Percentiles rank a stretch among this genome's conserved stretches.
Conservation (phyloP, 1,284 basidiomycete species). For the Hortiboletus rubellus region DNA sequence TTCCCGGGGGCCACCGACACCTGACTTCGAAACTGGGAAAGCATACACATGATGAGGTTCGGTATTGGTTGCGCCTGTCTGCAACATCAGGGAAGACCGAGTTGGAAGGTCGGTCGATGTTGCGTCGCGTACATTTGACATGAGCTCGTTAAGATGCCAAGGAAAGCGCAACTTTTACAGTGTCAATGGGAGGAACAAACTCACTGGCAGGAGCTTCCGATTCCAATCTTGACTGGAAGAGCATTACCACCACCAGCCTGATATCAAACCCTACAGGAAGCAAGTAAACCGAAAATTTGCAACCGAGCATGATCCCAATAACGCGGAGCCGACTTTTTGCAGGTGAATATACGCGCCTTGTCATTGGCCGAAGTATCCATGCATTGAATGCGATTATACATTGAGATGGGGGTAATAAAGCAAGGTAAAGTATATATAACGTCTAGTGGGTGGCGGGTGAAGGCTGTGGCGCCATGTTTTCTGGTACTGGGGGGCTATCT, state of each 20-base stretch:
- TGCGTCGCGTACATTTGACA: constrained; percentile 20
- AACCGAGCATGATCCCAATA: background rate
- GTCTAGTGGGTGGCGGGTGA: constrained; percentile 30
- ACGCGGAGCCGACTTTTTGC: background rate
- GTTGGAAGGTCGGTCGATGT: constrained; percentile 12
- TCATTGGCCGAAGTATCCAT: constrained; percentile 28
- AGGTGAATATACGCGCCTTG: constrained; percentile 24
- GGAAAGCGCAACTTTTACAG: background rate
- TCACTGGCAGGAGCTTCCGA: constrained; percentile 1
- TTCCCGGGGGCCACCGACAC: constrained; percentile 28
- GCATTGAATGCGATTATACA: constrained; percentile 42
- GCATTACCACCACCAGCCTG: constrained; percentile 5
- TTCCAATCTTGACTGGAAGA: constrained; percentile 15
- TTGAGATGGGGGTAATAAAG: constrained; percentile 37
- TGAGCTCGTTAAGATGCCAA: background rate
- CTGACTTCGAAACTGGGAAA: constrained; percentile 15
- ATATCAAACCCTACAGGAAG: constrained; percentile 7
- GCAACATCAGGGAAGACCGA: constrained; percentile 16
- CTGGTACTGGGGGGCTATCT: constrained; percentile 25
- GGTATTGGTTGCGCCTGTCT: constrained; percentile 1
- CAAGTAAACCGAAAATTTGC: background rate
- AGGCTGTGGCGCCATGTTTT: constrained; percentile 32
- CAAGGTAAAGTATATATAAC: constrained; percentile 31
- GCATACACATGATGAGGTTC: background rate
- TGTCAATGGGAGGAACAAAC: background rate